A percentile compares a stretch with the other conserved stretches of the same genome.
Conservation (phyloP, 371 early-diverging fungal genomes). For the Mucor irregularis region DNA sequence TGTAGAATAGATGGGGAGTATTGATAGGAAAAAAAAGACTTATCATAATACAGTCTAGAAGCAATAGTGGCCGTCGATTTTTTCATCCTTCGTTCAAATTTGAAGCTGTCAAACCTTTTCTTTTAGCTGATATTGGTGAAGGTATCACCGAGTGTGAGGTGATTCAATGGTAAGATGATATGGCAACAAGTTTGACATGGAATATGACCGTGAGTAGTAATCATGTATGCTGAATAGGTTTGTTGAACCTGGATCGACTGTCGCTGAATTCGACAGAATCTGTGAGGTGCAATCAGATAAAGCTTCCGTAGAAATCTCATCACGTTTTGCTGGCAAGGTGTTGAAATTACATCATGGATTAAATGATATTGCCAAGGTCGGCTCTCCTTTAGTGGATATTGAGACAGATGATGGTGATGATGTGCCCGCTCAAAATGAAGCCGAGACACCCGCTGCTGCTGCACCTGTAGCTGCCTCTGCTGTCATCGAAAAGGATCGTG, state of each 20-base stretch:
- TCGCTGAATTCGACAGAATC: conserved; percentile 93
- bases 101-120: conserved; percentile 73
- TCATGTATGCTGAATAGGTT: conserved; percentile 68
- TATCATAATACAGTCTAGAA: background rate
- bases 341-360: conserved; percentile 77
- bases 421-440: background rate
- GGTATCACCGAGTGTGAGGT: conserved; percentile 97
- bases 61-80: conserved; percentile 1
- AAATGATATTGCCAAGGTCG: conserved; percentile 93
- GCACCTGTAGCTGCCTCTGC: background rate
- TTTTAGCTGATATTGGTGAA: conserved; percentile 97
- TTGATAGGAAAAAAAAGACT: background rate
- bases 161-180: conserved; percentile 85
- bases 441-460: background rate
- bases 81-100: conserved; percentile 39
- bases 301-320: conserved; percentile 97
- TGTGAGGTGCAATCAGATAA: conserved; percentile 98
- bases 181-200: too few relatives aligned
- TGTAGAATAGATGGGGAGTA: background rate
- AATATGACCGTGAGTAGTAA: too few relatives aligned
- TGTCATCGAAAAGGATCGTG: background rate
- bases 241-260: conserved; percentile 85
- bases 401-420: conserved; percentile 62
- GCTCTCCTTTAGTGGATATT: conserved; percentile 92
- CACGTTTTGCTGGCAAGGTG: conserved; percentile 89